Evolutionary conservation across 345 rosid species (phyloP).

Genomic region (Fremontodendron californicum): DNA sequence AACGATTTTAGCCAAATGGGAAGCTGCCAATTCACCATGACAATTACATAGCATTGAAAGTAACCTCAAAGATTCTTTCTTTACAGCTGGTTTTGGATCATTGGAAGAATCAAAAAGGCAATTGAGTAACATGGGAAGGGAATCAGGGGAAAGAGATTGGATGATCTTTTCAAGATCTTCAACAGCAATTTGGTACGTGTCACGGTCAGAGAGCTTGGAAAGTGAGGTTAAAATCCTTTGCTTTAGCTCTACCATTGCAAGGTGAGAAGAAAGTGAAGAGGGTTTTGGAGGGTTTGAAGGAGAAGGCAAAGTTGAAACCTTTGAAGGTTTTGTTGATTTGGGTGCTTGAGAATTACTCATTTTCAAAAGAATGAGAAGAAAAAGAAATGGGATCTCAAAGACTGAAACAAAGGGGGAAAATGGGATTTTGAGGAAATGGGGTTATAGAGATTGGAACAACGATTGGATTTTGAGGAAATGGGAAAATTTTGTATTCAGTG

Average conservation of each 20-base stretch:
- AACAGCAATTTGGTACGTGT: conserved; percentile 89
- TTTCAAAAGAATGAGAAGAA: neutral
- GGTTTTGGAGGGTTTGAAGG: conserved; percentile 37
- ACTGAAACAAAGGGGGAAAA: neutral
- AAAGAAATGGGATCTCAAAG: neutral
- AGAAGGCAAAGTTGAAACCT: conserved; percentile 34
- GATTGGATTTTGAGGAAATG: conserved; percentile 8
- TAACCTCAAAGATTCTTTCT: conserved; percentile 76
- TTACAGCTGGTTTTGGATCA: conserved; percentile 85
- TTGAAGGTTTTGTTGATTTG: conserved; percentile 38
- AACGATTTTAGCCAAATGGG: conserved; percentile 72
- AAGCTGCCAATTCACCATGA: conserved; percentile 58
- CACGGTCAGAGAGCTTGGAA: conserved; percentile 90
- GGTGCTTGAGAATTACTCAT: conserved; percentile 48
- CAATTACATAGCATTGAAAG: conserved; percentile 54
- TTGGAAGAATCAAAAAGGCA: conserved; percentile 79
- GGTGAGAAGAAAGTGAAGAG: conserved; percentile 67
- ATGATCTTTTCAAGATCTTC: conserved; percentile 80
- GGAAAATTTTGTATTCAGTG: neutral
- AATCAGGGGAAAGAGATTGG: conserved; percentile 62
- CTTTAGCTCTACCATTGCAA: conserved; percentile 94
- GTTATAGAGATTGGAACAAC: neutral
- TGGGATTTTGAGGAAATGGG: neutral
- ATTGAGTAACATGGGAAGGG: conserved; percentile 85
- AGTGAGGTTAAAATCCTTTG: conserved; percentile 80